A percentile compares a stretch with the other conserved stretches of the same genome.
These are phyloP conservation scores for Metschnikowia shivogae DNA, from an alignment of 805 yeast genomes.

Conservation along the genomic window DNA sequence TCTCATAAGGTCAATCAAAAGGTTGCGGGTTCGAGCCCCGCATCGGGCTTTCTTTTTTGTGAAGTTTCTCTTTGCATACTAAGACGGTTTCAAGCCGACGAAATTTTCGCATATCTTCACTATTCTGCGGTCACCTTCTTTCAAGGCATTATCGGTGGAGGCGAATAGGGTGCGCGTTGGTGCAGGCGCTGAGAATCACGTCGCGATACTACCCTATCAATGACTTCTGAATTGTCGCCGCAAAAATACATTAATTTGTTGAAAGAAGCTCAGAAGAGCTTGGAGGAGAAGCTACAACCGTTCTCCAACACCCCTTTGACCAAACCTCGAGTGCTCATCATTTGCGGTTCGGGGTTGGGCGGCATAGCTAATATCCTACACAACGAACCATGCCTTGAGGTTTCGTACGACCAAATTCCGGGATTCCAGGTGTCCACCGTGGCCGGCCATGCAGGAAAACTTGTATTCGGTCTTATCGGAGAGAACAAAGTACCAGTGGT, in stretches of 20 bases:
- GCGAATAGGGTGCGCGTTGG: background rate
- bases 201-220: background rate
- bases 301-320: conserved; percentile 12
- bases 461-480: conserved; percentile 76
- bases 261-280: conserved; percentile 18
- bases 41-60: conserved; percentile 24
- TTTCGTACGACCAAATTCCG: conserved; percentile 69
- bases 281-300: conserved; percentile 12
- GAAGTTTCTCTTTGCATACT: too few relatives aligned
- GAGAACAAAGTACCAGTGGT: conserved; percentile 68
- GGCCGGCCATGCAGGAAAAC: conserved; percentile 82
- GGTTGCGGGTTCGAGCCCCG: conserved; percentile 36
- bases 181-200: background rate
- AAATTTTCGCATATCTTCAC: background rate
- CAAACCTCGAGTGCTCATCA: conserved; percentile 65
- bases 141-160: background rate
- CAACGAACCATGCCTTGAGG: conserved; percentile 40
- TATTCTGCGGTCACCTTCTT: background rate
- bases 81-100: too few relatives aligned
- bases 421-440: conserved; percentile 81
- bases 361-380: conserved; percentile 62
- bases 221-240: conserved; percentile 14
- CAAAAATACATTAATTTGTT: conserved; percentile 20
- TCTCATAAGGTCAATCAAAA: conserved; percentile 26
- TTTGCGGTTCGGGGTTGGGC: conserved; percentile 94